Conservation (phyloP, 495 filamentous ascomycete genomes). For the Jackrogersella minutella region DNA sequence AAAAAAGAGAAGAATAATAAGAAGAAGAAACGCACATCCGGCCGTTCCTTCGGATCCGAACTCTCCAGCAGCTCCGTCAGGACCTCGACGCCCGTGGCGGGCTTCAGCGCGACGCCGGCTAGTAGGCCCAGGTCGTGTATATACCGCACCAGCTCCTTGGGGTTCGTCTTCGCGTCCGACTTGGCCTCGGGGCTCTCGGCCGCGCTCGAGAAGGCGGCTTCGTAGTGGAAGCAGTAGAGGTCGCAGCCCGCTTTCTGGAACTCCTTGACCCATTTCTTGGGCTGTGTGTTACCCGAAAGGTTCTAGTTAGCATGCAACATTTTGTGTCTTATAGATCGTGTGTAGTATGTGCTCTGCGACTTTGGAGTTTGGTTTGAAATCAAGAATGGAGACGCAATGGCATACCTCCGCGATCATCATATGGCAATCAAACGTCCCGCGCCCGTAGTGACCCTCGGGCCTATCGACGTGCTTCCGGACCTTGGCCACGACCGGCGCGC, state of each 20-base stretch:
- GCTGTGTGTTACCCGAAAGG: slow-evolving; percentile 58
- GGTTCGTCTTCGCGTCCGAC: slow-evolving; percentile 73
- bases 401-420: slow-evolving; percentile 99
- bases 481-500: slow-evolving; percentile 89
- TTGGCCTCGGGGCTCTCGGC: slow-evolving; percentile 77
- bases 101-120: slow-evolving; percentile 95
- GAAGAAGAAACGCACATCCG: slow-evolving; percentile 74
- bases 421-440: slow-evolving; percentile 97
- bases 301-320: neutral
- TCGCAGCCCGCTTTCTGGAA: slow-evolving; percentile 95
- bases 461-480: slow-evolving; percentile 82
- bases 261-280: slow-evolving; percentile 96
- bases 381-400: neutral
- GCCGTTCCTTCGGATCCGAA: slow-evolving; percentile 72
- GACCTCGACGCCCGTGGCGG: slow-evolving; percentile 86
- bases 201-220: slow-evolving; percentile 90
- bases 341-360: too few relatives aligned
- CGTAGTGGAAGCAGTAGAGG: slow-evolving; percentile 99
- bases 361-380: too few relatives aligned
- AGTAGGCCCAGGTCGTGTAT: slow-evolving; percentile 90
- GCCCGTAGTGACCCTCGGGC: slow-evolving; percentile 62
- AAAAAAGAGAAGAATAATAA: too few relatives aligned
- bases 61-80: slow-evolving; percentile 87
- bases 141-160: slow-evolving; percentile 83
- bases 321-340: neutral